Percentiles rank a stretch among this genome's conserved stretches.
phyloP scores from a whole-genome alignment of 805 yeast species.

The Blastobotrys americana region DNA sequence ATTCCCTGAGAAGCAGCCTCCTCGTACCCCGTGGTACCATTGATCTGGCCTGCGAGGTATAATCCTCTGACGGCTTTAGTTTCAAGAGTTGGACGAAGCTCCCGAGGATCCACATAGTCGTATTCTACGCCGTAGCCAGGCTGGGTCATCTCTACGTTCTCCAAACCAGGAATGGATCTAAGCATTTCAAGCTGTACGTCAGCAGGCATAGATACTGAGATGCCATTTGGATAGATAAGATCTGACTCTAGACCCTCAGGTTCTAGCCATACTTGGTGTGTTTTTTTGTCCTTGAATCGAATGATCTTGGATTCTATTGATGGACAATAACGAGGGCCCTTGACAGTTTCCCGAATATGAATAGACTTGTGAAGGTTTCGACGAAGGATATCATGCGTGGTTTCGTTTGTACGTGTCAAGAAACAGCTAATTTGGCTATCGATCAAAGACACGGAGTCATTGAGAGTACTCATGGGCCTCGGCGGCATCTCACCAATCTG shows the following conservation, averaged over 20 bases:
- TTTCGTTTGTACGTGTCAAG: constrained; percentile 70
- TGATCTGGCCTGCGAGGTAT: constrained; percentile 92
- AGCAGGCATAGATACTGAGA: constrained; percentile 92
- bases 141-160: constrained; percentile 77
- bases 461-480: constrained; percentile 81
- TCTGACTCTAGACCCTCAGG: constrained; percentile 90
- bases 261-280: constrained; percentile 89
- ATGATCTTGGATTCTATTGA: constrained; percentile 86
- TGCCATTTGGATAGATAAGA: constrained; percentile 93
- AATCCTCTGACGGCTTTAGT: constrained; percentile 73
- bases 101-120: constrained; percentile 92
- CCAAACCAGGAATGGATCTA: constrained; percentile 77
- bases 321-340: constrained; percentile 97
- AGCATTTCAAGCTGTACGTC: constrained; percentile 78
- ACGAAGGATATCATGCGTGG: constrained; percentile 61
- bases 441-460: constrained; percentile 54
- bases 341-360: constrained; percentile 88
- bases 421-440: constrained; percentile 61
- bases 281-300: constrained; percentile 65
- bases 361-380: constrained; percentile 72
- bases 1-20: constrained; percentile 98
- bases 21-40: constrained; percentile 98
- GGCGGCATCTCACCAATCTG: constrained; percentile 84
- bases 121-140: constrained; percentile 99
- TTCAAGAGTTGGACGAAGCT: constrained; percentile 67